phyloP scores from a whole-genome alignment of 495 filamentous ascomycete genomes.

The Aspergillus homomorphus region DNA sequence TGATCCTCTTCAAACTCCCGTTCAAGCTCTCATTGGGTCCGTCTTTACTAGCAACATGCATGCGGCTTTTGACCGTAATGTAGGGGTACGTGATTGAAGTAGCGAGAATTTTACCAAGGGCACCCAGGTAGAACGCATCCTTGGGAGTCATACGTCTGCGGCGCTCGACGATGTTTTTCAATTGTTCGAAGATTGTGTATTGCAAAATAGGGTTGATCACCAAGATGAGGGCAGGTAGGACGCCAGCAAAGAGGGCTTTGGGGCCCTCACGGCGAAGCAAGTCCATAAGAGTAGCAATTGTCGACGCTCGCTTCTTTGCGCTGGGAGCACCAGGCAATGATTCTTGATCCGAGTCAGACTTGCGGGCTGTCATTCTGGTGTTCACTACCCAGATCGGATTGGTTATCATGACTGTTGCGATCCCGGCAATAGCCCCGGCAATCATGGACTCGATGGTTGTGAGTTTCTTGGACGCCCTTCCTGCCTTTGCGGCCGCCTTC shows the following conservation, averaged over 20 bases:
- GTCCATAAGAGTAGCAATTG: conserved; percentile 71
- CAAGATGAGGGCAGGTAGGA: conserved; percentile 86
- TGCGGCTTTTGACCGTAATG: conserved; percentile 93
- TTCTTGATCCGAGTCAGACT: conserved; percentile 54
- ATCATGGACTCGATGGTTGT: conserved; percentile 89
- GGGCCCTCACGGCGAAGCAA: conserved; percentile 79
- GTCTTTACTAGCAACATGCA: conserved; percentile 81
- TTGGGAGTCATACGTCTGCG: conserved; percentile 70
- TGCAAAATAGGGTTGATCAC: conserved; percentile 98
- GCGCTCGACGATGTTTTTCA: conserved; percentile 75
- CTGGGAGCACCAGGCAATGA: conserved; percentile 45
- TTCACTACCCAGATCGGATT: conserved; percentile 99
- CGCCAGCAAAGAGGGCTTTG: conserved; percentile 81
- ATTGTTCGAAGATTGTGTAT: conserved; percentile 97
- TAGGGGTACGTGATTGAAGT: conserved; percentile 96
- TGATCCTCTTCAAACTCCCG: conserved; percentile 69
- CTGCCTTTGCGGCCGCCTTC: conserved; percentile 67
- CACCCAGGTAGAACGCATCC: conserved; percentile 86
- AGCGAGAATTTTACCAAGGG: conserved; percentile 88
- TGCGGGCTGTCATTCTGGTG: conserved; percentile 93
- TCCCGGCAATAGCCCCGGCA: conserved; percentile 91
- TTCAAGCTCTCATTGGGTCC: conserved; percentile 68
- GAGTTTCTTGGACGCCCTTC: conserved; percentile 77
- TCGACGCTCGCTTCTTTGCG: conserved; percentile 58
- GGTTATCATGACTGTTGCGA: conserved; percentile 88